Evolutionary conservation across 2,329 filamentous ascomycete species (phyloP).

Genomic region (Acephala macrosclerotiorum): DNA sequence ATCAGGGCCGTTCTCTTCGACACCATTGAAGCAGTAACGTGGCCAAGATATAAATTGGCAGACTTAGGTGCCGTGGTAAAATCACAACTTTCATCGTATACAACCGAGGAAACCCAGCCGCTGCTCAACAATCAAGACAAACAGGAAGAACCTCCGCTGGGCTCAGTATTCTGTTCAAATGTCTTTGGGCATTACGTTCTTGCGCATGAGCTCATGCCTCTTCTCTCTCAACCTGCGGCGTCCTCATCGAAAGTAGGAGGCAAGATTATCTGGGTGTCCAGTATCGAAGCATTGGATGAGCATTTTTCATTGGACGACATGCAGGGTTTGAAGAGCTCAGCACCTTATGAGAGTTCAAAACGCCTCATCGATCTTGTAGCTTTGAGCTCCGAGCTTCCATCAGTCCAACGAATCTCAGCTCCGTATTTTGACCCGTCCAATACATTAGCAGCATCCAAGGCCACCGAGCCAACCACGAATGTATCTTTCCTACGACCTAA

Average conservation of each 20-base stretch:
- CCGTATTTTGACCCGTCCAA: constrained; percentile 59
- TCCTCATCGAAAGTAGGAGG: constrained; percentile 36
- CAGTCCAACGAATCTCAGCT: constrained; percentile 62
- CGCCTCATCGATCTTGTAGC: constrained; percentile 83
- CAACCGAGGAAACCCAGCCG: constrained; percentile 38
- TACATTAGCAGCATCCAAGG: constrained; percentile 33
- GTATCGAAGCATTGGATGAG: constrained; percentile 70
- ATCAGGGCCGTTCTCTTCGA: constrained; percentile 63
- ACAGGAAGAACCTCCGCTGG: constrained; percentile 65
- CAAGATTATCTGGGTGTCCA: constrained; percentile 83
- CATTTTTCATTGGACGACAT: constrained; percentile 72
- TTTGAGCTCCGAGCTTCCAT: constrained; percentile 75
- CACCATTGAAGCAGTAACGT: constrained; percentile 73
- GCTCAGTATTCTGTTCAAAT: constrained; percentile 88
- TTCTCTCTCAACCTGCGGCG: constrained; percentile 58
- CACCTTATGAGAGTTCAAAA: constrained; percentile 86
- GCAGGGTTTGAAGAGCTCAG: constrained; percentile 68
- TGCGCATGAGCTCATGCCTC: constrained; percentile 77
- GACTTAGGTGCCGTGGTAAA: constrained; percentile 59
- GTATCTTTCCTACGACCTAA: constrained; percentile 55
- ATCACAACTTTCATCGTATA: constrained; percentile 52
- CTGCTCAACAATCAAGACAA: constrained; percentile 30
- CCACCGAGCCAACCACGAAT: constrained; percentile 22
- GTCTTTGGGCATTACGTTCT: constrained; percentile 96
- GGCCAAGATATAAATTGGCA: constrained; percentile 78